phyloP scores from a whole-genome alignment of 2,329 filamentous ascomycete species.

The Monilinia aucupariae region DNA sequence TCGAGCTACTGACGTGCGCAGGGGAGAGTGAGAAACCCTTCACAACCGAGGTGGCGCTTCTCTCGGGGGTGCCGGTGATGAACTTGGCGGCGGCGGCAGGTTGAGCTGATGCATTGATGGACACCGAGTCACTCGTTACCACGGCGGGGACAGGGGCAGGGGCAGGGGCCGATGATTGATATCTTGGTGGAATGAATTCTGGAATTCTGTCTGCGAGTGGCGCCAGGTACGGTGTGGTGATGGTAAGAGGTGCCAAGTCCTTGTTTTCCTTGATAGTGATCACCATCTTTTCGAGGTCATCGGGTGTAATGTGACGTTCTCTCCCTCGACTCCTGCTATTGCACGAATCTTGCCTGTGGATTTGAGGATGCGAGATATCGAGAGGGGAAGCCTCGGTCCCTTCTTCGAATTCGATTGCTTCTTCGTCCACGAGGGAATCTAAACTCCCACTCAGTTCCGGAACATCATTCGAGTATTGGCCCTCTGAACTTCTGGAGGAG shows the following conservation, averaged over 20 bases:
- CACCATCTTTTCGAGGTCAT: constrained; percentile 90
- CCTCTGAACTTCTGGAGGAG: constrained; percentile 31
- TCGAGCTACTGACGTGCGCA: constrained; percentile 63
- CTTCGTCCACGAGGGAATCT: constrained; percentile 67
- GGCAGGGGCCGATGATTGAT: constrained; percentile 44
- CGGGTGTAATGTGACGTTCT: constrained; percentile 87
- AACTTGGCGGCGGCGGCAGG: constrained; percentile 43
- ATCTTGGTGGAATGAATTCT: constrained; percentile 37
- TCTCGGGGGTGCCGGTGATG: constrained; percentile 29
- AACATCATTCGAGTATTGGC: constrained; percentile 48
- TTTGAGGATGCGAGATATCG: constrained; percentile 56
- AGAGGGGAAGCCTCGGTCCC: constrained; percentile 47
- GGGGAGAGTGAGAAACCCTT: constrained; percentile 87
- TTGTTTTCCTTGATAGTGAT: constrained; percentile 83
- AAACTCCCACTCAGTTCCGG: constrained; percentile 73
- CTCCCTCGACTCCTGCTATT: constrained; percentile 65
- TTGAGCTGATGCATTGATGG: constrained; percentile 27
- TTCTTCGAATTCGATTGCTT: constrained; percentile 51
- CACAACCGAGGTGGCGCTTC: constrained; percentile 57
- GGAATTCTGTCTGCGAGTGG: constrained; percentile 36
- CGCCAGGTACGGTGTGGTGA: constrained; percentile 34
- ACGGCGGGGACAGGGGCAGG: constrained; percentile 37
- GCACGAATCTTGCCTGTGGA: constrained; percentile 66
- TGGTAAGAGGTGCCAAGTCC: constrained; percentile 54
- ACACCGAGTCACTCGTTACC: constrained; percentile 25